phyloP scores from a whole-genome alignment of 2,329 filamentous ascomycete genomes.

The Zymoseptoria ardabiliae region DNA sequence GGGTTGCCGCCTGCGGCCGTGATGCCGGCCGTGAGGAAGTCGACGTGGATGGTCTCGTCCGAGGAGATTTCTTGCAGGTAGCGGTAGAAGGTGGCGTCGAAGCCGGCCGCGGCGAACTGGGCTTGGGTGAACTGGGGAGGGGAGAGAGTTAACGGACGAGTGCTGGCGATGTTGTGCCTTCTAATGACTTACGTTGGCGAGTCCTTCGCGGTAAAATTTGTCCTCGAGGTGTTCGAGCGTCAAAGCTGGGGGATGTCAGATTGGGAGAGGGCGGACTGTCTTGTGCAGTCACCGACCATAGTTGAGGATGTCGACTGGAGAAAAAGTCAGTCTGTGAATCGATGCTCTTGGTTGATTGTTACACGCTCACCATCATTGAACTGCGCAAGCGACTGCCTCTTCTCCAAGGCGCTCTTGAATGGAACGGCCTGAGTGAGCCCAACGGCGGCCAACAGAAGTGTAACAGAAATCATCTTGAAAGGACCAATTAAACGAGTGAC shows the following conservation, averaged over 20 bases:
- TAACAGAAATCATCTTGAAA: background rate
- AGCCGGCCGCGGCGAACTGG: conserved; percentile 9
- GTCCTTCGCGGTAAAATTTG: conserved; percentile 51
- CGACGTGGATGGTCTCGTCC: conserved; percentile 53
- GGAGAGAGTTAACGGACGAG: conserved; percentile 27
- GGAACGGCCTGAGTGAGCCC: background rate
- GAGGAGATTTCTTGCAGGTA: conserved; percentile 49
- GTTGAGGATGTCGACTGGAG: conserved; percentile 28
- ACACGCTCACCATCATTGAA: conserved; percentile 4
- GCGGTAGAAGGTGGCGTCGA: conserved; percentile 46
- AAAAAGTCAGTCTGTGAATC: background rate
- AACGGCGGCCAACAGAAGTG: background rate
- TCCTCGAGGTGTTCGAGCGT: conserved; percentile 46
- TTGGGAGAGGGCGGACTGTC: background rate
- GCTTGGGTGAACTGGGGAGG: conserved; percentile 2
- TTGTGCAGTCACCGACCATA: conserved; percentile 17
- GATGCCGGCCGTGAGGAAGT: conserved; percentile 43
- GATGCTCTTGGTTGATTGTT: too few species aligned
- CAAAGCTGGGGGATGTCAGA: conserved; percentile 22
- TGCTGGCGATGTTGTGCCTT: background rate
- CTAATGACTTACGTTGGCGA: conserved; percentile 22
- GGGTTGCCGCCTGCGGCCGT: conserved; percentile 43
- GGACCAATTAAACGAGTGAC: background rate
- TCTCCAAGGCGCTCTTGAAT: background rate
- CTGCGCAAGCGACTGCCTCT: conserved; percentile 2